phyloP scores from a whole-genome alignment of 805 yeast genomes.

The Metschnikowia dekortorum region DNA sequence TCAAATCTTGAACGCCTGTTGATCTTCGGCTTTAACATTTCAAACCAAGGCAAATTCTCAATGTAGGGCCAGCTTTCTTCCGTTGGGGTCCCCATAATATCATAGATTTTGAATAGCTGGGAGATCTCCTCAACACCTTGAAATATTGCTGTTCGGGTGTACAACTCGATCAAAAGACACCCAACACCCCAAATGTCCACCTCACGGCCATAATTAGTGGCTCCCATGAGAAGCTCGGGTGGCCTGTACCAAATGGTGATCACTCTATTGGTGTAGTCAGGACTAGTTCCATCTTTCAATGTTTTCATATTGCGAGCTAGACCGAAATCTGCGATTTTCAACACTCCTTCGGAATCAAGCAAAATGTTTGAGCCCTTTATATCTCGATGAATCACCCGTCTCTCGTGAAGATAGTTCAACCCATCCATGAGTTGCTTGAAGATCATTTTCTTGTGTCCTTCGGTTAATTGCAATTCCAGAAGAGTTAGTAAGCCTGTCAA shows the following conservation, averaged over 20 bases:
- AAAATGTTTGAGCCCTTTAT: constrained; percentile 78
- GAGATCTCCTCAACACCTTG: constrained; percentile 87
- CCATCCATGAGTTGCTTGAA: constrained; percentile 67
- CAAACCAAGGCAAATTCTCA: constrained; percentile 88
- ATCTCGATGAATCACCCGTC: constrained; percentile 71
- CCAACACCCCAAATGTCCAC: constrained; percentile 98
- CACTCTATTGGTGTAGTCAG: constrained; percentile 90
- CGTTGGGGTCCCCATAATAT: constrained; percentile 84
- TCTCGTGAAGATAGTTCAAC: constrained; percentile 62
- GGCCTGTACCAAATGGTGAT: constrained; percentile 98
- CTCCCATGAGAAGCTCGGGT: constrained; percentile 86
- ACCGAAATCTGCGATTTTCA: constrained; percentile 80
- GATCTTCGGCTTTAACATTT: constrained; percentile 62
- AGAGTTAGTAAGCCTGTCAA: constrained; percentile 82
- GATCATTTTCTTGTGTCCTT: constrained; percentile 62
- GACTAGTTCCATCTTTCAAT: constrained; percentile 46
- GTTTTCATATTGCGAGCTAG: constrained; percentile 72
- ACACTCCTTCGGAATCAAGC: constrained; percentile 54
- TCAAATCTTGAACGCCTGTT: constrained; percentile 29
- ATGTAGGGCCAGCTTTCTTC: constrained; percentile 70
- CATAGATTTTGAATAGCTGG: constrained; percentile 72
- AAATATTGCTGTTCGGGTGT: constrained; percentile 69
- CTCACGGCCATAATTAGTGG: constrained; percentile 84
- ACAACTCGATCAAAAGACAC: constrained; percentile 79
- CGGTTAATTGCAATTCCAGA: constrained; percentile 57